Evolutionary conservation across 2,329 filamentous ascomycete genomes (phyloP), one percentile per base, ranked within the genome.

Genomic region (Talaromyces sp.): DNA sequence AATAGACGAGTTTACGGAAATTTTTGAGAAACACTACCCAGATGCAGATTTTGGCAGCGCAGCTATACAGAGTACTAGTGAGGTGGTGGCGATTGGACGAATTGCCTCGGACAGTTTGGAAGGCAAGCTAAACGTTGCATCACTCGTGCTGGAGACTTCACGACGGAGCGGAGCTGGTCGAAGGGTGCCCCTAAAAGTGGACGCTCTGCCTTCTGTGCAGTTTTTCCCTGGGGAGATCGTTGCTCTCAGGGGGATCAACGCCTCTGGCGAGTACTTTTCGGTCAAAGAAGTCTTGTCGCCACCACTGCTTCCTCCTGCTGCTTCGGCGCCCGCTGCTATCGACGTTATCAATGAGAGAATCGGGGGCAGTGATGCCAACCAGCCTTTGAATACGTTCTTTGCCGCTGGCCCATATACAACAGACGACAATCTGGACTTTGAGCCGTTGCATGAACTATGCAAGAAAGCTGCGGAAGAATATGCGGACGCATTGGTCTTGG

Each of bases 221-320:
- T 91, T 97, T 78, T 97, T 97, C 72, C 94, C 93, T 0, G 94
- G 94, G 6, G 92, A 97, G 71, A 91, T 97, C 57, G 91, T 96
- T 31, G 94, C 93, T 7, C 76, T 97, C 29, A 84, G 84, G 63
- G 94, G 94, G 8, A 91, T 87, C 67, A 99, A 99, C 71, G 87
- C 91, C 21, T 91, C 91, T 0, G 93, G 93, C 0, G 83, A 87
- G 41, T 88, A 90, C 67, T 97, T 97, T 67, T 83, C 87, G 0
- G 91, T 94, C 32, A 86, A 84, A 35, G 87, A 97, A 69, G 76
- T 94, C 3, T 80, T 97, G 7, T 79, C 87, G 0, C 77, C 91
- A 2, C 94, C 94, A 2, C 79, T 91, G 3, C 81, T 96, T 14
- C 86, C 87, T 3, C 86, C 83, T 62, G 88, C 92, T 11, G 91